phyloP scores from a whole-genome alignment of 2,329 filamentous ascomycete species.

The Penicillium sp. region DNA sequence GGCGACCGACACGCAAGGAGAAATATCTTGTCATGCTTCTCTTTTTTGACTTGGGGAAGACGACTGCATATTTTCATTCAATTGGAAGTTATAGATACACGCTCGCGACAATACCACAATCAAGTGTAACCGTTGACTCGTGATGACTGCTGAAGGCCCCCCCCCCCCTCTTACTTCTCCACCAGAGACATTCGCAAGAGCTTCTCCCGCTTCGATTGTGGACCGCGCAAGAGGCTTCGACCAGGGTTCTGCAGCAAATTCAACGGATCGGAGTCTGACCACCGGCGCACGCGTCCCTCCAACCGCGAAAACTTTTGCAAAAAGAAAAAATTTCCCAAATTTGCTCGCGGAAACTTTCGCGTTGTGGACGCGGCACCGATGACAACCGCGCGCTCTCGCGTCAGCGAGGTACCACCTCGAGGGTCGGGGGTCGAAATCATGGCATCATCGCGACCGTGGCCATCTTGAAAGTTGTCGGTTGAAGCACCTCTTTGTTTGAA shows the following conservation, averaged over 20 bases:
- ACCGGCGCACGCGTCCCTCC: conserved; percentile 2
- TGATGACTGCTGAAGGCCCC: conserved; percentile 4
- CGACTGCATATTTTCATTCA: too few relatives aligned
- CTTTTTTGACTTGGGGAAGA: too few relatives aligned
- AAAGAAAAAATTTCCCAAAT: conserved; percentile 1
- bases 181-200: conserved; percentile 30
- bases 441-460: too few relatives aligned
- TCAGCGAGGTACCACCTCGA: too few relatives aligned
- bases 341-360: conserved; percentile 2
- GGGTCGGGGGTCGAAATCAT: too few relatives aligned
- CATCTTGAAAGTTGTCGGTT: too few relatives aligned
- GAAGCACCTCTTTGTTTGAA: too few relatives aligned
- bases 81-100: too few relatives aligned
- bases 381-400: neutral
- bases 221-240: conserved; percentile 23
- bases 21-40: too few relatives aligned
- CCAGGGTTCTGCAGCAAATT: conserved; percentile 24
- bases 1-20: too few relatives aligned
- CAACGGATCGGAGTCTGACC: conserved; percentile 4
- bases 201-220: conserved; percentile 37
- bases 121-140: too few relatives aligned
- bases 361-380: conserved; percentile 4
- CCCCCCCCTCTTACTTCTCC: conserved; percentile 24
- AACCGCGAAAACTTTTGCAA: conserved; percentile 7
- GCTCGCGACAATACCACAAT: too few relatives aligned